These are phyloP conservation scores for Cladosporium colombiae DNA, from an alignment of 2,329 filamentous ascomycete species.

Conservation along the genomic window DNA sequence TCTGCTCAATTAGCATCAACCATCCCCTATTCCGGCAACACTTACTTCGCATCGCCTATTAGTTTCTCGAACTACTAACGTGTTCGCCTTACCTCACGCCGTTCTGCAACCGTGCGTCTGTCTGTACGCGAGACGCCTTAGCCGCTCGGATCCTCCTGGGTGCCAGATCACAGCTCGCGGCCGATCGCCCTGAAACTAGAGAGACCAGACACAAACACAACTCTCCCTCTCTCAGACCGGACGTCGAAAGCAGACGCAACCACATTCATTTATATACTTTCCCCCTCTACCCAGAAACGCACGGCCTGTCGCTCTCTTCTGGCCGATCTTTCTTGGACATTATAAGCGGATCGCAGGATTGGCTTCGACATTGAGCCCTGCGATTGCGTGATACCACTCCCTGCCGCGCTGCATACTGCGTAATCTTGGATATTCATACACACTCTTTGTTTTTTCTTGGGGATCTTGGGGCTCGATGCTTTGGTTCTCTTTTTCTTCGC, in stretches of 20 bases:
- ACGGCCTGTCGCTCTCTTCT: conserved; percentile 13
- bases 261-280: conserved; percentile 6
- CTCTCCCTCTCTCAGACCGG: background rate
- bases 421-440: background rate
- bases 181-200: background rate
- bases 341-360: conserved; percentile 4
- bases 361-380: conserved; percentile 16
- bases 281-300: background rate
- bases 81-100: conserved; percentile 1
- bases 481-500: conserved; percentile 7
- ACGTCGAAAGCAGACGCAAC: background rate
- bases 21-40: background rate
- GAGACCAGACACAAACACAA: background rate
- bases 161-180: background rate
- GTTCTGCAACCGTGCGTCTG: conserved; percentile 9
- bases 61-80: background rate
- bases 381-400: conserved; percentile 15
- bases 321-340: conserved; percentile 6
- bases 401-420: conserved; percentile 7
- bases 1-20: background rate
- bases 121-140: conserved; percentile 17
- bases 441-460: background rate
- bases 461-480: conserved; percentile 13
- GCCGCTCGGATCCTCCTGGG: conserved; percentile 5
- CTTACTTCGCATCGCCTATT: conserved; percentile 6